Percentiles rank a stretch among this genome's conserved stretches.
phyloP scores from a whole-genome alignment of 177 flowering plant species.

The Vitis hybrid region DNA sequence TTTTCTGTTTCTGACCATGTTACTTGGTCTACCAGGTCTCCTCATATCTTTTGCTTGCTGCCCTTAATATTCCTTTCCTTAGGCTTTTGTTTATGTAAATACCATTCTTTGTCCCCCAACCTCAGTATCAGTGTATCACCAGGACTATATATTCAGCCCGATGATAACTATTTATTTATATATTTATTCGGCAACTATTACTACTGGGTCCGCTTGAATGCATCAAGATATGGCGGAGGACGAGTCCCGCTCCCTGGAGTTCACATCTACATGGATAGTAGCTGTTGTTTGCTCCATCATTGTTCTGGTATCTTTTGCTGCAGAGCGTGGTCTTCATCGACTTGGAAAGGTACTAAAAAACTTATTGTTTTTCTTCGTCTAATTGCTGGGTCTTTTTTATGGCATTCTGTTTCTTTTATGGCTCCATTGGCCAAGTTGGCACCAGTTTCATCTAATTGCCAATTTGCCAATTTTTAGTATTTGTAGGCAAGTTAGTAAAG shows the following conservation, averaged over 20 bases:
- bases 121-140: too few species aligned
- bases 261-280: constrained; percentile 60
- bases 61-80: constrained; percentile 10
- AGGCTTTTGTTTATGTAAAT: background rate
- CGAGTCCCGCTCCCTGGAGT: constrained; percentile 29
- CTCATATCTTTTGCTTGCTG: background rate
- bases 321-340: constrained; percentile 48
- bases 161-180: too few species aligned
- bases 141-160: too few species aligned
- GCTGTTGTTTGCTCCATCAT: constrained; percentile 52
- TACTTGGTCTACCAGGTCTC: too few species aligned
- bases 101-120: background rate
- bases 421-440: too few species aligned
- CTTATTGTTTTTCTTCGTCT: background rate
- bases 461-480: too few species aligned
- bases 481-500: too few species aligned
- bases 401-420: background rate
- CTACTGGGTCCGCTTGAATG: too few species aligned
- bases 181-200: too few species aligned
- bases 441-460: too few species aligned
- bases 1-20: too few species aligned
- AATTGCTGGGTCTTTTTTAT: background rate
- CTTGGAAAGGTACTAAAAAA: constrained; percentile 53
- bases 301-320: constrained; percentile 43
- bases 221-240: constrained; percentile 26